Evolutionary conservation across 129 eudicot genomes (phyloP), one percentile per base, ranked within the genome.

Genomic region (Rutidosis leptorrhynchoides): DNA sequence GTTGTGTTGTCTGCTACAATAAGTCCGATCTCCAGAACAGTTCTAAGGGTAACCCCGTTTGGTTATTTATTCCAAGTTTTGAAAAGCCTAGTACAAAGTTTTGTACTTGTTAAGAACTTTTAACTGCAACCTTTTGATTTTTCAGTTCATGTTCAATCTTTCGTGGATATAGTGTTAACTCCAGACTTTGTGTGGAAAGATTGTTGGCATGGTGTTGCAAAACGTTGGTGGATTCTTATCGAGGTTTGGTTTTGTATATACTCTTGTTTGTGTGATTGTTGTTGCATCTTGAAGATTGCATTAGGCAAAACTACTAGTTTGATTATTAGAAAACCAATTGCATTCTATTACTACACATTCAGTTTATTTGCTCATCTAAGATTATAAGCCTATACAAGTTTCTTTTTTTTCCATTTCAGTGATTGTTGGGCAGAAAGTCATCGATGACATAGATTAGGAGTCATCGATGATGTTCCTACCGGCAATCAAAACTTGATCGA

Each of bases 1-100:
- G 69, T 94, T 56, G 81, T 82, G 74, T 84, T 94, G 83, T 82
- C 90, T 81, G 99, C 99, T 76, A 94, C 93, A 64, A 83, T 94
- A 53, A 94, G 99, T 82, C 99, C 99, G 26, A 94, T 94, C 80
- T 89, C 99, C 43, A 89, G 97, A 81, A 94, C 99, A 33, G 99
- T 94, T 67, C 74, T 94, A 62, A 94, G 89, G 99, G 99, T 93
- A 82, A 74, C 2, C 58, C 10, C 26, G n/a, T n/a, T 25, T 67
- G 66, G 46, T 66, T 66, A 53, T 11, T 64, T 26, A 42, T 45
- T 35, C 62, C 59, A 69, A 51, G 56, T 63, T 20, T 53, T 26
- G 3, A 56, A 9, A 58, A 51, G 66, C 27, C 30, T 58, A 25
- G 10, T 27, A 54, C 54, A 45, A 10, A 33, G 19, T 51, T 25